phyloP scores from a whole-genome alignment of 1,284 basidiomycete genomes.

The Trichosporon ovoides region DNA sequence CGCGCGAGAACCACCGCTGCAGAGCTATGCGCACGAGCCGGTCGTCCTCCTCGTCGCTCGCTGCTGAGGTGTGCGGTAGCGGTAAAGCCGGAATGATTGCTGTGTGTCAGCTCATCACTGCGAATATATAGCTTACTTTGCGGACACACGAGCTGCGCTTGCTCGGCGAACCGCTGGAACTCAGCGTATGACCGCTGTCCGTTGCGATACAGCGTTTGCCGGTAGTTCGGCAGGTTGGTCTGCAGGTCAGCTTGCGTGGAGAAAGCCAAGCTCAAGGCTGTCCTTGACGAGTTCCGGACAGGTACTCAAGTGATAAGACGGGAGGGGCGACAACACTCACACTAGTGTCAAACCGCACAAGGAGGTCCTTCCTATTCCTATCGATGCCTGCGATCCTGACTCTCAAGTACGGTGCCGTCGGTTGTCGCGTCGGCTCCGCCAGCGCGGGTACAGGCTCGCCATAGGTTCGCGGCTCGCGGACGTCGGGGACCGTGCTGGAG shows the following conservation, averaged over 20 bases:
- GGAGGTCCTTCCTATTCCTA: constrained; percentile 83
- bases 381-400: constrained; percentile 83
- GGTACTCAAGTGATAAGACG: too few species aligned
- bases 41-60: constrained; percentile 92
- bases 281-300: too few species aligned
- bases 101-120: constrained; percentile 24
- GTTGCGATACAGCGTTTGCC: constrained; percentile 79
- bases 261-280: too few species aligned
- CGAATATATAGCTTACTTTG: constrained; percentile 60
- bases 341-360: constrained; percentile 87
- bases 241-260: constrained; percentile 50
- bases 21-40: constrained; percentile 84
- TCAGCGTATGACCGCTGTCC: constrained; percentile 85
- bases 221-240: constrained; percentile 90
- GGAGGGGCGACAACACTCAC: constrained; percentile 54
- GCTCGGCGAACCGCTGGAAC: constrained; percentile 85
- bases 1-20: constrained; percentile 82
- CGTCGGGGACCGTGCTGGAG: constrained; percentile 12
- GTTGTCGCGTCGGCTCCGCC: constrained; percentile 11
- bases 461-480: constrained; percentile 40
- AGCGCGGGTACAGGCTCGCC: constrained; percentile 37
- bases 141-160: constrained; percentile 72
- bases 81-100: constrained; percentile 85
- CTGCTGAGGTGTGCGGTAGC: constrained; percentile 82
- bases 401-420: constrained; percentile 62